Evolutionary conservation across 352 stramenopile species (phyloP).

Genomic region (Globisporangium canariense): DNA sequence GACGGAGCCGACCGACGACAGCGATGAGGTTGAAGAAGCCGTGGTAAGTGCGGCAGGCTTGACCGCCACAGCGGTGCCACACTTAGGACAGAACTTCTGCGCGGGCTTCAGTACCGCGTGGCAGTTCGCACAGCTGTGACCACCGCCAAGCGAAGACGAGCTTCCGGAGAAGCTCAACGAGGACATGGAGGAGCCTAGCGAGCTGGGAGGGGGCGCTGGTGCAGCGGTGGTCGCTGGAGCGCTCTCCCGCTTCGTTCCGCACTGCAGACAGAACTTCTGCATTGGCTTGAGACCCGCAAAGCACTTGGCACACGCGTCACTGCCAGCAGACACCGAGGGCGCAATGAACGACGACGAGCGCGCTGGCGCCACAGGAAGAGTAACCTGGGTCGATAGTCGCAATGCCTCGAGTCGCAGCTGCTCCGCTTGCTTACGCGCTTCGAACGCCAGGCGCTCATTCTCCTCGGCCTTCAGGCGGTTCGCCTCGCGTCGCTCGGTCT

Average conservation of each 20-base stretch:
- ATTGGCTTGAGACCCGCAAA: slow-evolving; percentile 20
- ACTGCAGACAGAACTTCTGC: slow-evolving; percentile 75
- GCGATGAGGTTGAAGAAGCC: slow-evolving; percentile 27
- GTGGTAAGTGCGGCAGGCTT: slow-evolving; percentile 8
- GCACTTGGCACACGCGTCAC: slow-evolving; percentile 15
- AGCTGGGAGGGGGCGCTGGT: not conserved
- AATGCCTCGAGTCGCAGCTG: slow-evolving; percentile 50
- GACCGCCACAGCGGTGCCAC: slow-evolving; percentile 33
- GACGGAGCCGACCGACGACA: slow-evolving; percentile 27
- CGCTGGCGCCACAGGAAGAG: not conserved
- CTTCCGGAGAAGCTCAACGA: slow-evolving; percentile 20
- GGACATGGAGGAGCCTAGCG: slow-evolving; percentile 4
- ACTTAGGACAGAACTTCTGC: slow-evolving; percentile 84
- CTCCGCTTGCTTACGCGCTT: slow-evolving; percentile 64
- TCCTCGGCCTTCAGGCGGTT: slow-evolving; percentile 61
- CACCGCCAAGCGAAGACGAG: slow-evolving; percentile 24
- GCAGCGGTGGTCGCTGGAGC: not conserved
- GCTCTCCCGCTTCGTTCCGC: slow-evolving; percentile 38
- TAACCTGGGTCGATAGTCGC: slow-evolving; percentile 34
- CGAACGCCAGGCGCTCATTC: slow-evolving; percentile 54
- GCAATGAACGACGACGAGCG: slow-evolving; percentile 9
- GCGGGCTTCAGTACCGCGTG: slow-evolving; percentile 46
- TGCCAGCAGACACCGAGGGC: slow-evolving; percentile 17
- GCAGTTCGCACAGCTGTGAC: slow-evolving; percentile 41
- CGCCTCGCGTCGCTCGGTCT: slow-evolving; percentile 52